Base-by-base conservation (phyloP, 441 rosid species). In the Euphorbia schlechtendalii region DNA sequence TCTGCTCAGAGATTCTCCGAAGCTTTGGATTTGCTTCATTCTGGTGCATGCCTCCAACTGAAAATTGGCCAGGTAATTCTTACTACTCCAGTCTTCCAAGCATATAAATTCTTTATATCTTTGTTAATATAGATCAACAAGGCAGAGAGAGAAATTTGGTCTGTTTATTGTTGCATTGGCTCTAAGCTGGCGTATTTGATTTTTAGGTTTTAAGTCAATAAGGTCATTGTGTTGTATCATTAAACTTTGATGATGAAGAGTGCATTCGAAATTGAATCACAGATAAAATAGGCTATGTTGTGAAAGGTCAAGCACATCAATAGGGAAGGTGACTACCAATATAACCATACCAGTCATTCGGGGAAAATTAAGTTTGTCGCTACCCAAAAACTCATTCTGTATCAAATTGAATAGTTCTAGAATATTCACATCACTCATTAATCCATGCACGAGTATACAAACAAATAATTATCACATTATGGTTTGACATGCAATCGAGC, bases 11-110 rank as follows among this genome's bases (percentile, higher is more conserved):
- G 99, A 73, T 83, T 56, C 80, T 72, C 89, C 4, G 96, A 94
- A 75, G 96, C 99, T 74, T 76, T 85, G 73, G 92, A 89, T 74
- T 63, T 94, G 56, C 82, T 94, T 66, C 83, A 83, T 53, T 80
- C 98, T 20, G 98, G 99, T 53, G 84, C 98, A 5, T 86, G 89
- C 74, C 76, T 91, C 65, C 96, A 94, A 60, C 80, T 94, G 77
- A 74, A 84, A 58, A 77, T 82, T 30, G 79, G 79, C 71, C 85
- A 91, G 98, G 99, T 93, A 74, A 68, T 76, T 64, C 25, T 6
- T 67, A 71, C 55, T 40, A 36, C 22, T 63, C n/a, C 34, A 49
- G 61, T 40, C n/a, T 49, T 65, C 45, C 18, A 15, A 24, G 20
- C 30, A 24, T 20, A 18, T 38, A 18, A 10, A 36, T 18, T 5